These are phyloP conservation scores for Fusarium sp. DNA, from an alignment of 2,329 filamentous ascomycete species.

Conservation along the genomic window DNA sequence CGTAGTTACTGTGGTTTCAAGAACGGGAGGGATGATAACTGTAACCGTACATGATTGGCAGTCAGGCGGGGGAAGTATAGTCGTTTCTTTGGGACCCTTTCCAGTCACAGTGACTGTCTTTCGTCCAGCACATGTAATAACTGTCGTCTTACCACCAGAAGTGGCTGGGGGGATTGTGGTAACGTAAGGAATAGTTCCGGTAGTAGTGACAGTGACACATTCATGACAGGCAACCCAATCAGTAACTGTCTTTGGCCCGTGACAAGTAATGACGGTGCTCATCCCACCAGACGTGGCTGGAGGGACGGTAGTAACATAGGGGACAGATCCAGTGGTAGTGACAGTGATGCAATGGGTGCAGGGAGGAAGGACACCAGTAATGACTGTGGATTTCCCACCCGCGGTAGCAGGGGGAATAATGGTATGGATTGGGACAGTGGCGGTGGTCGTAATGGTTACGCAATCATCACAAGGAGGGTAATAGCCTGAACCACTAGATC, in stretches of 20 bases:
- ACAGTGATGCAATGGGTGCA: neutral
- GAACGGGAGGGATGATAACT: too few species aligned
- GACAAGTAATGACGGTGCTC: neutral
- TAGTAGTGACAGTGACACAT: neutral
- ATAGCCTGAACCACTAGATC: too few species aligned
- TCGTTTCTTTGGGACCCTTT: too few species aligned
- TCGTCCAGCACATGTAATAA: neutral
- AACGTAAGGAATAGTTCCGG: neutral
- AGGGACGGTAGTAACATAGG: neutral
- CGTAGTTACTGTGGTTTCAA: too few species aligned
- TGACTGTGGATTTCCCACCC: too few species aligned
- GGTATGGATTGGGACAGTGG: too few species aligned
- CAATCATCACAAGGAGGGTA: too few species aligned
- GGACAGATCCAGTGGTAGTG: neutral
- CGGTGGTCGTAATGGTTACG: too few species aligned
- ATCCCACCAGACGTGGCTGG: neutral
- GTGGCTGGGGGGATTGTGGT: neutral
- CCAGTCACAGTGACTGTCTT: neutral
- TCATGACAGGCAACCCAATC: neutral
- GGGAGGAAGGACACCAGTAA: too few species aligned
- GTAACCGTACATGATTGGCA: accelerated
- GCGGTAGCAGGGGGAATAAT: too few species aligned
- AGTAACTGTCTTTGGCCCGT: neutral
- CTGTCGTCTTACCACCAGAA: neutral
- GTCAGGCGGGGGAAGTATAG: too few species aligned